Base-by-base conservation (phyloP, 1,284 basidiomycete genomes). In the Cutaneotrichosporon arboriforme region DNA sequence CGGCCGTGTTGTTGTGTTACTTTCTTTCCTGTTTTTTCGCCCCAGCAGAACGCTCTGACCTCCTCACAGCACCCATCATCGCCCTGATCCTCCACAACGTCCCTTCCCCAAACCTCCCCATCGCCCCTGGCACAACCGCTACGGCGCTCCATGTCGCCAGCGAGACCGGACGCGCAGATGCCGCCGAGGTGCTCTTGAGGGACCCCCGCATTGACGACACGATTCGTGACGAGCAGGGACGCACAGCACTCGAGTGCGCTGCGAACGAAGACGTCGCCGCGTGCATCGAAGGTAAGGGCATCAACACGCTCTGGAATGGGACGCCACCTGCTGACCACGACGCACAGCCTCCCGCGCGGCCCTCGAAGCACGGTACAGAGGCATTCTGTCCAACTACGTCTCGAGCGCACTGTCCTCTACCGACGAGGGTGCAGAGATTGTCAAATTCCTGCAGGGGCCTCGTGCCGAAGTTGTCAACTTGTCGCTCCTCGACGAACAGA, bases 121-220 rank as follows among this genome's bases (percentile, higher is more conserved):
- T 88, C 53, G 83, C 85, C 0, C 79, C 82, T 0, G 82, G 80
- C 2, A 84, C 86, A 0, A 84, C 85, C 2, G 87, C 85, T 7
- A 92, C 91, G 0, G 80, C 92, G 0, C 79, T 97, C 0, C 93
- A 97, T 70, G 81, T 97, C 9, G 91, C 92, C 0, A 84, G 87
- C 0, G 84, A 85, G 1, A 79, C 92, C 1, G 88, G 87, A 4
- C 80, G 93, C 35, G 75, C 80, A 3, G 93, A 97, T 55, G 82
- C 89, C 9, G 71, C 90, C 15, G 79, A 79, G 52, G 67, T 90
- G 8, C 76, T 91, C 2, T 78, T 93, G 4, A 85, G 86, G 49
- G 86, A 91, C 64, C 83, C 86, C 0, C 80, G 76, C 4, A 84
- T 92, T 47, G 84, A 97, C 68, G 93, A 97, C 65, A 86, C 85